Conservation (phyloP, 306 rosid genomes). For the Benincasa hispida region DNA sequence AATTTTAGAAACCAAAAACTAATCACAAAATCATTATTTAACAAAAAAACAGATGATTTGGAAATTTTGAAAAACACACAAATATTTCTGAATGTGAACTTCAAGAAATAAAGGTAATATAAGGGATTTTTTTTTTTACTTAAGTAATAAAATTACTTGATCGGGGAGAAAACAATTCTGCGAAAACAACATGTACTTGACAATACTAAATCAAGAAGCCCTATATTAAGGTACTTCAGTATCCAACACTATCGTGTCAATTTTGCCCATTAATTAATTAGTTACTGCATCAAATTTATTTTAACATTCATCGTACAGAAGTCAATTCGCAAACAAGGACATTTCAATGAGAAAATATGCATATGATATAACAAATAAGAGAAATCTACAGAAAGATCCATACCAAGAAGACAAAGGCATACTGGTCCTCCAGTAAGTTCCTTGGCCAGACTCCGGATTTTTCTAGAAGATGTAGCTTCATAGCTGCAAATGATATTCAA, state of each 20-base stretch:
- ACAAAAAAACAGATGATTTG: neutral
- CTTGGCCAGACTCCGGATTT: slow-evolving; percentile 63
- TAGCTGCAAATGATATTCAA: slow-evolving; percentile 3
- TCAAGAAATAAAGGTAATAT: neutral
- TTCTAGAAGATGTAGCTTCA: slow-evolving; percentile 71
- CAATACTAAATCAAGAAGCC: neutral
- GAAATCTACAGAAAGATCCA: neutral
- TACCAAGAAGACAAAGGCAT: slow-evolving; percentile 40
- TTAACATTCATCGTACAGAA: neutral
- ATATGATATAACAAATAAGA: neutral
- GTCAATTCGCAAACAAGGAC: neutral
- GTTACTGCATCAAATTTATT: neutral
- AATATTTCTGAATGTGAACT: neutral
- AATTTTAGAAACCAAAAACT: neutral
- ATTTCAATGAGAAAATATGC: neutral
- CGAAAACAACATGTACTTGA: neutral
- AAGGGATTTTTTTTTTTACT: neutral
- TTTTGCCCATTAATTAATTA: neutral
- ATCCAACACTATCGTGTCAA: neutral
- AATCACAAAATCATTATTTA: neutral
- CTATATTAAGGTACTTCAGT: neutral
- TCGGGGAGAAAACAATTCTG: neutral
- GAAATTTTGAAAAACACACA: neutral
- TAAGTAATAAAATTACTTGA: neutral
- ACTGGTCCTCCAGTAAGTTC: slow-evolving; percentile 60